Evolutionary conservation across 257 asterid species (phyloP).

Genomic region (Solanum commersonii): DNA sequence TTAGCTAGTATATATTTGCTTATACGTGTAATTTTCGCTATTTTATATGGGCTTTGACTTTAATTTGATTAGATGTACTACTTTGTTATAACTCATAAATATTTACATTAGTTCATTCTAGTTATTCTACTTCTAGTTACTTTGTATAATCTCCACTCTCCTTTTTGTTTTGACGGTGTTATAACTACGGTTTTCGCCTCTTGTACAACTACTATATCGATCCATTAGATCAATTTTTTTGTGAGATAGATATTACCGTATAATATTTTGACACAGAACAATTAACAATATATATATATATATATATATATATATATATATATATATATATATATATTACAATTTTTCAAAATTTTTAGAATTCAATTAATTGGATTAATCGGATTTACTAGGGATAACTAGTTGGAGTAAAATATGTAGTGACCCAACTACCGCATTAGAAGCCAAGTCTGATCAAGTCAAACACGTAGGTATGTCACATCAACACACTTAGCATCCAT

Average conservation of each 20-base stretch:
- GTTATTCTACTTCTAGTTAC: too few relatives aligned
- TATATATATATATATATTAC: background rate
- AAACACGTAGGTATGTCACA: background rate
- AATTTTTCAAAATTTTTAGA: background rate
- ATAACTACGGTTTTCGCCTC: too few relatives aligned
- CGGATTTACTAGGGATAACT: background rate
- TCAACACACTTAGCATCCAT: background rate
- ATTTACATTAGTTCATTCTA: background rate
- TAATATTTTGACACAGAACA: too few relatives aligned
- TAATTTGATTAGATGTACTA: background rate
- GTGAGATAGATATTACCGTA: too few relatives aligned
- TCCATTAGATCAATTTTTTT: too few relatives aligned
- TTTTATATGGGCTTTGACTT: background rate
- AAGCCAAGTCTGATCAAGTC: slow-evolving; percentile 1
- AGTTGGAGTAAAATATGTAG: background rate
- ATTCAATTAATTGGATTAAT: background rate
- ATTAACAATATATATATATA: background rate
- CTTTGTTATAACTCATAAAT: too few relatives aligned
- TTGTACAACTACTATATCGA: too few relatives aligned
- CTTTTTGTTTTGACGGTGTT: too few relatives aligned
- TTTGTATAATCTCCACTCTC: too few relatives aligned
- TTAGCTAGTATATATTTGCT: too few relatives aligned
- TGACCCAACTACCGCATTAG: background rate
- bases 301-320: too few relatives aligned
- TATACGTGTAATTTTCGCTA: too few relatives aligned